Conservation (phyloP, 768 basidiomycete genomes). For the Clitopilus passeckerianus region DNA sequence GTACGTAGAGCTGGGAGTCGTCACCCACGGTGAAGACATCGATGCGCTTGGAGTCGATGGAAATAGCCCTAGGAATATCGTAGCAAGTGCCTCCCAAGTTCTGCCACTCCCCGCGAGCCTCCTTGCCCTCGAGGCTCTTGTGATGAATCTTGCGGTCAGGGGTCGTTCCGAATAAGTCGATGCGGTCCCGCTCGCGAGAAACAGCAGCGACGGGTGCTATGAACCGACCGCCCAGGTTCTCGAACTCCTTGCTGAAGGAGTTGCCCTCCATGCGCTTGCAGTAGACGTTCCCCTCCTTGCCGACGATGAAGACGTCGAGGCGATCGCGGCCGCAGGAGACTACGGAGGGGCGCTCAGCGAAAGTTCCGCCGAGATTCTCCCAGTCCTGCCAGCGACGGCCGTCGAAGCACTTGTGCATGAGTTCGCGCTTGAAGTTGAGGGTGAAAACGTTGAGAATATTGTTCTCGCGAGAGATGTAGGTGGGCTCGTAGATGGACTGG, state of each 20-base stretch:
- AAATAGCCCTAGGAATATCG: constrained; percentile 4
- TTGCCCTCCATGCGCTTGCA: not conserved
- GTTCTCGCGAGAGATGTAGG: constrained; percentile 2
- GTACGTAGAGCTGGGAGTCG: constrained; percentile 2
- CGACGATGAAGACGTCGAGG: constrained; percentile 4
- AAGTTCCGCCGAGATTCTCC: constrained; percentile 7
- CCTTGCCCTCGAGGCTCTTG: constrained; percentile 7
- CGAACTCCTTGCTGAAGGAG: not conserved
- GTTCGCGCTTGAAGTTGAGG: constrained; percentile 6
- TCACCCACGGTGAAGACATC: constrained; percentile 4
- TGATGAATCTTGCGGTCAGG: constrained; percentile 4
- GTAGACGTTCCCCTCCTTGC: constrained; percentile 1
- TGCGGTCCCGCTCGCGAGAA: not conserved
- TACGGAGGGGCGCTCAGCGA: constrained; percentile 4
- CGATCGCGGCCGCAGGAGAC: constrained; percentile 1
- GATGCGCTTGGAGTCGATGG: constrained; percentile 3
- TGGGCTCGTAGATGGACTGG: constrained; percentile 5
- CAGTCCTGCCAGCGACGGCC: constrained; percentile 4
- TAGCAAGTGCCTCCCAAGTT: constrained; percentile 2
- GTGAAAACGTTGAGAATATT: constrained; percentile 10
- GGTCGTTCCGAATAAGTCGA: constrained; percentile 7
- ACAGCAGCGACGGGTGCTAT: not conserved
- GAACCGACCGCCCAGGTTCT: constrained; percentile 1
- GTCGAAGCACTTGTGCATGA: constrained; percentile 9
- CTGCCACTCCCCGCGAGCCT: not conserved